Base-by-base conservation (phyloP, 2,329 filamentous ascomycete genomes). In the Cryphonectria japonica region DNA sequence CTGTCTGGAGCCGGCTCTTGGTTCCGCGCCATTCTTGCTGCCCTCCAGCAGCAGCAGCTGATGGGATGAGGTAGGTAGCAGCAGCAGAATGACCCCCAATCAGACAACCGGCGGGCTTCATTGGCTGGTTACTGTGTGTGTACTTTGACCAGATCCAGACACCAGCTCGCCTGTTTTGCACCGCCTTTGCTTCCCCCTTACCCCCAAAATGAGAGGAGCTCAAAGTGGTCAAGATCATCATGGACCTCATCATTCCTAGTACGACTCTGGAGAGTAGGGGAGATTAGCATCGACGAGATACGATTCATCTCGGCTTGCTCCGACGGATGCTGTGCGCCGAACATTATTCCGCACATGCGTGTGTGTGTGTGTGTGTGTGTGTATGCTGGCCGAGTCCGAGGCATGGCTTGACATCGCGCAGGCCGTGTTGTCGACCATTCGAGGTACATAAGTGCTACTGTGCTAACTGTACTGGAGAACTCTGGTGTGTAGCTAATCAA, bases 301-400 rank as follows among this genome's bases (percentile, higher is more conserved):
- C 37, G 14, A 43, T 43, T 68, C 70, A 69, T 66, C 67, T 69
- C 67, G 70, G 70, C 70, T 69, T 59, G 70, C 70, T 69, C 68
- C 70, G 68, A 63, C 67, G 67, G 59, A 26, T 68, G 59, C 26
- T 26, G 34, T n/a, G 67, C 54, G 61, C 67, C 62, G 63, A 65
- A 43, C 29, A 65, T 52, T 52, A 22, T 65, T n/a, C 63, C 63
- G 63, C 59, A 39, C 13, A 3, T 59, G 29, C 5, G 22, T 39
- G 37, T 39, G 11, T 39, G 37, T 39, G 37, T 13, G 37, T 39
- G 37, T 39, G 37, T 39, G 37, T 8, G 37, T 39, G 37, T 39
- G 29, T 61, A 3, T 61, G 59, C 32, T 61, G 32, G 59, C 34
- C 19, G 59, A 61, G 59, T 61, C 59, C 46, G 19, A 61, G 22